phyloP scores from a whole-genome alignment of 2,329 filamentous ascomycete genomes.

The Ophiobolus disseminans region DNA sequence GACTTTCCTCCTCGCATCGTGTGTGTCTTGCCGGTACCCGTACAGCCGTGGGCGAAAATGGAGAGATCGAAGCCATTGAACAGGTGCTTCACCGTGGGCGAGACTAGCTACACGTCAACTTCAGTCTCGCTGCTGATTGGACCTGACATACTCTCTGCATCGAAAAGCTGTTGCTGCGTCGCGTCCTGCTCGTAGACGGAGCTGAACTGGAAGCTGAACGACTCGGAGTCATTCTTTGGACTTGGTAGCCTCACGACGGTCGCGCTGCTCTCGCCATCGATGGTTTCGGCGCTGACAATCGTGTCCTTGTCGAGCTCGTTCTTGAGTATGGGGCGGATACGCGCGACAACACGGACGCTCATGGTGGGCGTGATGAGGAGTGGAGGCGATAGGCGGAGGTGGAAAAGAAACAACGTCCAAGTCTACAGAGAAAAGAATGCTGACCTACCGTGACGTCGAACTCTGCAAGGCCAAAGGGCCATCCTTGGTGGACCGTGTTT shows the following conservation, averaged over 20 bases:
- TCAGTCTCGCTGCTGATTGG: constrained; percentile 6
- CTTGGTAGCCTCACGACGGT: constrained; percentile 87
- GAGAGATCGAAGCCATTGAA: constrained; percentile 79
- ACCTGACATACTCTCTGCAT: constrained; percentile 73
- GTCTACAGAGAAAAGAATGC: constrained; percentile 43
- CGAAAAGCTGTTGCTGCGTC: constrained; percentile 86
- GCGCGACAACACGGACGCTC: constrained; percentile 85
- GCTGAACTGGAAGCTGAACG: constrained; percentile 95
- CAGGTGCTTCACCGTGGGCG: constrained; percentile 87
- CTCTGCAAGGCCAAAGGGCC: constrained; percentile 27
- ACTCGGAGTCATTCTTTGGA: constrained; percentile 88
- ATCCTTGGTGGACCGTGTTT: constrained; percentile 30
- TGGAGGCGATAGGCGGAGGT: constrained; percentile 15
- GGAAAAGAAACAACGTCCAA: constrained; percentile 27
- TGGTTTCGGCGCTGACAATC: constrained; percentile 72
- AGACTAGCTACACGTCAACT: constrained; percentile 63
- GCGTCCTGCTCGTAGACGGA: constrained; percentile 83
- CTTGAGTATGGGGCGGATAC: constrained; percentile 86
- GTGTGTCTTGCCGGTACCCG: constrained; percentile 92
- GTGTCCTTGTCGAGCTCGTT: constrained; percentile 86
- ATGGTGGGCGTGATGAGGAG: constrained; percentile 33
- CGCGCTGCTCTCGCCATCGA: constrained; percentile 50
- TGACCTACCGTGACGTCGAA: constrained; percentile 40
- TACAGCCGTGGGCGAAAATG: constrained; percentile 91
- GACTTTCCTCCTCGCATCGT: constrained; percentile 93